Percentiles rank a stretch among this genome's conserved stretches.
Evolutionary conservation across 108 stramenopile species (phyloP).

Genomic region (Pseudonitzschia delicatissima): DNA sequence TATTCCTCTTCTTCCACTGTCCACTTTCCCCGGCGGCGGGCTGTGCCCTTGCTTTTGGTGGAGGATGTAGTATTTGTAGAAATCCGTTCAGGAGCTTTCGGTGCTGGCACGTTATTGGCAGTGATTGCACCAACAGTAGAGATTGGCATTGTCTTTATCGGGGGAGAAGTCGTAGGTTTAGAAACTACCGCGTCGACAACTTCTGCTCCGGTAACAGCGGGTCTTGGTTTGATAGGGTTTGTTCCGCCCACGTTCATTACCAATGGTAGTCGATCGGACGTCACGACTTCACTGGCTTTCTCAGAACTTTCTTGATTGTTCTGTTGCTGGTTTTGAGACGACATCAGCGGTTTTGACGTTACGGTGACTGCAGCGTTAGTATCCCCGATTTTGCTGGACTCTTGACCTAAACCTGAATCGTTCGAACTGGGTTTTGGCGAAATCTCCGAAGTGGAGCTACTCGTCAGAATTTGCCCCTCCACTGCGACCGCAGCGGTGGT

Average conservation of each 20-base stretch:
- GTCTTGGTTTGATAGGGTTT: neutral
- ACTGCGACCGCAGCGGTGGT: neutral
- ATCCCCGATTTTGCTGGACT: too few species aligned
- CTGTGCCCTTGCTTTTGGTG: conserved; percentile 6
- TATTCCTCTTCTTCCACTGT: conserved; percentile 95
- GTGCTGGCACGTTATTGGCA: neutral
- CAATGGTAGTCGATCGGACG: neutral
- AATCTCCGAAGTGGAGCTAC: neutral
- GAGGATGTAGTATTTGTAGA: neutral
- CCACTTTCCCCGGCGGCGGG: conserved; percentile 91
- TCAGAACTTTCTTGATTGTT: neutral
- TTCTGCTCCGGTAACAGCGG: neutral
- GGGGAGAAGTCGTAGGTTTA: too few species aligned
- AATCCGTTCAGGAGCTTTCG: neutral
- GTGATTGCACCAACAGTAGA: too few species aligned
- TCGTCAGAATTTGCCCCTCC: neutral
- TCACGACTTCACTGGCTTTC: neutral
- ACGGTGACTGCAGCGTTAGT: too few species aligned
- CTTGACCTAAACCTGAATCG: neutral
- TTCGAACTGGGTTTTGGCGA: neutral
- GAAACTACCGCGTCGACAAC: neutral
- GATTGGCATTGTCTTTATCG: too few species aligned
- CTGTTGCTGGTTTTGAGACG: neutral
- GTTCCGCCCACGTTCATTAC: neutral
- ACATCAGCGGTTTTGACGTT: too few species aligned